A percentile compares a stretch with the other conserved stretches of the same genome.
Evolutionary conservation across 495 filamentous ascomycete genomes (phyloP).

Genomic region (Xanthoparmelia taractica): DNA sequence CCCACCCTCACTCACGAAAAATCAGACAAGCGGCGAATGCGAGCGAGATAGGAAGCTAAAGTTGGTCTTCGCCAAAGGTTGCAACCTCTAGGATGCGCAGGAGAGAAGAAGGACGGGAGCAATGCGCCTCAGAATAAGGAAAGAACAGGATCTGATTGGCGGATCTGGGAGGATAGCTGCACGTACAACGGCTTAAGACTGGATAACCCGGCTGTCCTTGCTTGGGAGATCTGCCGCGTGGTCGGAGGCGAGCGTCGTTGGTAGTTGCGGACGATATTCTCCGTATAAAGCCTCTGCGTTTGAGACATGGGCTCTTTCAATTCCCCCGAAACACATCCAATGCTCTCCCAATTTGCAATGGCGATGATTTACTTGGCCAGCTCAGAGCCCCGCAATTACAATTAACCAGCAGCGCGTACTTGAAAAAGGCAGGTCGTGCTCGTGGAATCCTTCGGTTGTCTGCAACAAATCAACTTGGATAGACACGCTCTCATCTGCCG

Average conservation of each 20-base stretch:
- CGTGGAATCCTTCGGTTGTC: background rate
- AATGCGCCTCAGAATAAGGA: background rate
- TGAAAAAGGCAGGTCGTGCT: background rate
- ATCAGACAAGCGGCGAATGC: background rate
- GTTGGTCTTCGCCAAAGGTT: background rate
- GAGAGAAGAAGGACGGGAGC: background rate
- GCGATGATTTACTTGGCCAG: background rate
- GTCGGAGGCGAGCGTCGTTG: background rate
- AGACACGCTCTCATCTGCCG: background rate
- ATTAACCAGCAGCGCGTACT: background rate
- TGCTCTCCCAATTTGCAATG: background rate
- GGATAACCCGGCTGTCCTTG: conserved; percentile 2
- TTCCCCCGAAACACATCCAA: background rate
- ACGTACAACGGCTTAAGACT: background rate
- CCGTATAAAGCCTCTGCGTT: background rate
- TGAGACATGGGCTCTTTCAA: background rate
- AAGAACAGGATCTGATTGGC: background rate
- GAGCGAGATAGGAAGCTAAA: conserved; percentile 7
- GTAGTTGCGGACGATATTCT: background rate
- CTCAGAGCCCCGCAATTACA: background rate
- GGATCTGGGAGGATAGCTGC: background rate
- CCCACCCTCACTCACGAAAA: background rate
- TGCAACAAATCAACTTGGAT: background rate
- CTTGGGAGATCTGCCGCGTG: background rate
- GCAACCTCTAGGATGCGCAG: background rate